These are phyloP conservation scores for Tephrocybe sp. DNA, from an alignment of 768 basidiomycete species.

Conservation along the genomic window DNA sequence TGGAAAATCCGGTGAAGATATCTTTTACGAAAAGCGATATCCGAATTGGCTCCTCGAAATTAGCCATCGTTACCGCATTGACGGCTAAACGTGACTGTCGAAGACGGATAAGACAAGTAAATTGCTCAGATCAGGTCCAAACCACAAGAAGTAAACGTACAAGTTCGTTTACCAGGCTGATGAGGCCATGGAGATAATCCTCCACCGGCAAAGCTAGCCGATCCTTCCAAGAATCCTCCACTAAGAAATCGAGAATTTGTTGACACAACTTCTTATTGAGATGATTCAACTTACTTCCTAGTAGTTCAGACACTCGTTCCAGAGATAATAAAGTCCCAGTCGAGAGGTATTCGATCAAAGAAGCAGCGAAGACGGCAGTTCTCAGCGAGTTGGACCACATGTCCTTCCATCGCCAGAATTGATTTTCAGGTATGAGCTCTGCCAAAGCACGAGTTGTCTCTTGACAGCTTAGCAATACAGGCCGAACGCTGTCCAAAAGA, in stretches of 20 bases:
- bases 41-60: constrained; percentile 74
- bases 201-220: constrained; percentile 63
- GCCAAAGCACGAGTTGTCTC: constrained; percentile 52
- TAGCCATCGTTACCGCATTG: constrained; percentile 78
- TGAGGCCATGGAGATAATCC: constrained; percentile 81
- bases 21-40: constrained; percentile 82
- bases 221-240: constrained; percentile 68
- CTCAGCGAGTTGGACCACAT: constrained; percentile 76
- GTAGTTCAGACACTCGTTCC: constrained; percentile 43
- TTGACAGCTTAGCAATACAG: constrained; percentile 53
- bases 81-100: constrained; percentile 72
- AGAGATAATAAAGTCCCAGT: constrained; percentile 59
- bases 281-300: constrained; percentile 64
- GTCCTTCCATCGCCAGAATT: constrained; percentile 84
- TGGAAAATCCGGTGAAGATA: constrained; percentile 78
- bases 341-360: constrained; percentile 63
- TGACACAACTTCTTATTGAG: not conserved
- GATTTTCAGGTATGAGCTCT: constrained; percentile 59
- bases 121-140: not conserved
- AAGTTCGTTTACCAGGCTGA: constrained; percentile 76
- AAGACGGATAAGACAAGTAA: not conserved
- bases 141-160: constrained; percentile 36
- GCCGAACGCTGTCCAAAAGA: constrained; percentile 55
- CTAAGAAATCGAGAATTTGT: constrained; percentile 41
- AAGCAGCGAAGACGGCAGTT: constrained; percentile 61